These are phyloP conservation scores for Starmerella vaccinii DNA, from an alignment of 805 yeast genomes.

Conservation along the genomic window DNA sequence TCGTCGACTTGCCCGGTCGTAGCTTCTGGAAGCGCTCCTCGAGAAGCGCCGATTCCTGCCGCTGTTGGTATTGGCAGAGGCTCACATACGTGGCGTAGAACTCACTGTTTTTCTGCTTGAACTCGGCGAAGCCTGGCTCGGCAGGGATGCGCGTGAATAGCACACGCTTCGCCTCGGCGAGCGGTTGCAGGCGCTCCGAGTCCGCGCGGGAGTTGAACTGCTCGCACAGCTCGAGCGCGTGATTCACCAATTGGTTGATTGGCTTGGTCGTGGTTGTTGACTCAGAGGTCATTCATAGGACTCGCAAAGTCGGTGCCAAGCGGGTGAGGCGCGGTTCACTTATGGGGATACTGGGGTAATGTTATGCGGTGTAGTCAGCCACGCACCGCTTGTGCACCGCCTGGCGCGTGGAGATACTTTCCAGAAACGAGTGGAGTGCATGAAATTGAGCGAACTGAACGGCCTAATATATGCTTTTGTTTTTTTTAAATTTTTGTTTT, in stretches of 20 bases:
- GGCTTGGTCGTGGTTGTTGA: slow-evolving; percentile 6
- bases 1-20: slow-evolving; percentile 11
- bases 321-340: neutral
- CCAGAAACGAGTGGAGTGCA: too few species aligned
- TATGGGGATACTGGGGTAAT: slow-evolving; percentile 4
- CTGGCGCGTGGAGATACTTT: neutral
- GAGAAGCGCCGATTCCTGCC: slow-evolving; percentile 11
- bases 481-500: too few species aligned
- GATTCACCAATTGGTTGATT: slow-evolving; percentile 9
- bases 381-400: neutral
- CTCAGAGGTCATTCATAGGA: slow-evolving; percentile 13
- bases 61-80: slow-evolving; percentile 7
- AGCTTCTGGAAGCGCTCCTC: slow-evolving; percentile 19
- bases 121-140: slow-evolving; percentile 11
- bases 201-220: slow-evolving; percentile 6
- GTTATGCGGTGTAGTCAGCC: slow-evolving; percentile 4
- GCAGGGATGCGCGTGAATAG: slow-evolving; percentile 13
- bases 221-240: slow-evolving; percentile 16
- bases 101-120: slow-evolving; percentile 6
- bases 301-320: neutral
- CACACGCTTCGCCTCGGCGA: slow-evolving; percentile 11
- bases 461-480: too few species aligned
- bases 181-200: slow-evolving; percentile 6
- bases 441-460: too few species aligned
- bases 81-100: slow-evolving; percentile 11